Conservation (phyloP, 495 filamentous ascomycete genomes). For the Daldinia bambusicola region DNA sequence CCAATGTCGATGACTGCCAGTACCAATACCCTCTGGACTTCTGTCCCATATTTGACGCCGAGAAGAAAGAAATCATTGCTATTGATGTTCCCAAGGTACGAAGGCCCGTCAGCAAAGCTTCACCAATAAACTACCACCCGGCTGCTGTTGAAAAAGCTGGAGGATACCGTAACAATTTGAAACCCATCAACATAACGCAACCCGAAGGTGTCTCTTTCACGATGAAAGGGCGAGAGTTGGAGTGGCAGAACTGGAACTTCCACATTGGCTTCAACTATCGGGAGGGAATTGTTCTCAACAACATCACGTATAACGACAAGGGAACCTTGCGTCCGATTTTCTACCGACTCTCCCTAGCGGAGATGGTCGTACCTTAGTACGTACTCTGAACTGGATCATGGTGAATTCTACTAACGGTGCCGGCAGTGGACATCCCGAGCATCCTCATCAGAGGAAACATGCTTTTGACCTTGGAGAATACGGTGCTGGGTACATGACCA, state of each 20-base stretch:
- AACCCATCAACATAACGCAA: slow-evolving; percentile 95
- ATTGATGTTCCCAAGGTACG: slow-evolving; percentile 89
- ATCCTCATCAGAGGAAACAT: slow-evolving; percentile 92
- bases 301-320: slow-evolving; percentile 91
- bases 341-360: slow-evolving; percentile 90
- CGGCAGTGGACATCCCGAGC: slow-evolving; percentile 80
- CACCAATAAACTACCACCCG: slow-evolving; percentile 83
- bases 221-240: slow-evolving; percentile 78
- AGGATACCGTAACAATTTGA: slow-evolving; percentile 82
- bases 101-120: slow-evolving; percentile 76
- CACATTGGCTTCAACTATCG: slow-evolving; percentile 96
- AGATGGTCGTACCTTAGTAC: slow-evolving; percentile 94
- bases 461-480: slow-evolving; percentile 96
- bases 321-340: slow-evolving; percentile 83
- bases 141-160: slow-evolving; percentile 76
- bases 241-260: slow-evolving; percentile 96
- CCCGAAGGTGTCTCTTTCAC: slow-evolving; percentile 93
- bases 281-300: slow-evolving; percentile 92
- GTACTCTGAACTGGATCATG: slow-evolving; percentile 9
- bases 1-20: slow-evolving; percentile 85
- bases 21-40: slow-evolving; percentile 95
- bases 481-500: slow-evolving; percentile 95
- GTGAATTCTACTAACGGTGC: not conserved
- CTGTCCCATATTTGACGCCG: slow-evolving; percentile 89
- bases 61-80: slow-evolving; percentile 83